Evolutionary conservation across 345 rosid genomes (phyloP).

Genomic region (Dimocarpus longan): DNA sequence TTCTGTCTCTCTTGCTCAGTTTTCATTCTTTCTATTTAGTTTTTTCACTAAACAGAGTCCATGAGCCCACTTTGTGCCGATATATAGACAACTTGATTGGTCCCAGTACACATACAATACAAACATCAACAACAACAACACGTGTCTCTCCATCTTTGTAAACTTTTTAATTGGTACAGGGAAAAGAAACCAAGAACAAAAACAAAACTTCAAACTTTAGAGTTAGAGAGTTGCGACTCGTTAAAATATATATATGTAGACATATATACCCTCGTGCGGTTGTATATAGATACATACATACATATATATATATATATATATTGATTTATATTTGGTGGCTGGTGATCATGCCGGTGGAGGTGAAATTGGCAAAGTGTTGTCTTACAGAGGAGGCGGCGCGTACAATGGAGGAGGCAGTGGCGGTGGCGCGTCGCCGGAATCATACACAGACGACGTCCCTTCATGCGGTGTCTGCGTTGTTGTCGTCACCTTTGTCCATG

Average conservation of each 20-base stretch:
- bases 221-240: neutral
- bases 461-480: slow-evolving; percentile 63
- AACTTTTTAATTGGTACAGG: slow-evolving; percentile 13
- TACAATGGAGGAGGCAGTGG: slow-evolving; percentile 64
- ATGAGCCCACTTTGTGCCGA: slow-evolving; percentile 45
- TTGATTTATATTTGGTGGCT: neutral
- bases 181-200: neutral
- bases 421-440: slow-evolving; percentile 66
- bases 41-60: slow-evolving; percentile 33
- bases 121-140: neutral
- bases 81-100: slow-evolving; percentile 16
- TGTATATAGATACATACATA: no score
- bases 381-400: slow-evolving; percentile 69
- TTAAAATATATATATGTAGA: neutral
- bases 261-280: no score
- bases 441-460: slow-evolving; percentile 76
- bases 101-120: slow-evolving; percentile 6
- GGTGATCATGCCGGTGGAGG: slow-evolving; percentile 64
- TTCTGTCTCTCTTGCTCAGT: neutral
- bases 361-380: slow-evolving; percentile 56
- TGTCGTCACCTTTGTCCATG: slow-evolving; percentile 51
- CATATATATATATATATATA: neutral
- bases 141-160: neutral
- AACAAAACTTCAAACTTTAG: neutral
- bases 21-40: slow-evolving; percentile 6